These are phyloP conservation scores for Tephrocybe sp. DNA, from an alignment of 768 basidiomycete species.

Conservation along the genomic window DNA sequence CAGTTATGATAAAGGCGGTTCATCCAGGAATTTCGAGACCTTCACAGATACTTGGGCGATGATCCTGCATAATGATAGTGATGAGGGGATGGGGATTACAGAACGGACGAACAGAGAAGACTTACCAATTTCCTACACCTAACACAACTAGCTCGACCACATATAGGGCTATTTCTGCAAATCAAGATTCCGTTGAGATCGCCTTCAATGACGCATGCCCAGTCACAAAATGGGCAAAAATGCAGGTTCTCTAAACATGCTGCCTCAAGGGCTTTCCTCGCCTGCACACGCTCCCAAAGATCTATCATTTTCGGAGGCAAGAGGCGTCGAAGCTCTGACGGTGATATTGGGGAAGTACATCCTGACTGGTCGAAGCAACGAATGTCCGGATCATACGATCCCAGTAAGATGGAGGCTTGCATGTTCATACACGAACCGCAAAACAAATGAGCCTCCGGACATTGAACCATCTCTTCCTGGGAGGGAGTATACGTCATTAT, in stretches of 20 bases:
- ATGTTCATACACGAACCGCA: conserved; percentile 68
- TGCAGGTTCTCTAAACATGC: conserved; percentile 81
- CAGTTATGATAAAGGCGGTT: neutral
- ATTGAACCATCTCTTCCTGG: conserved; percentile 85
- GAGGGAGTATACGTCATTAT: neutral
- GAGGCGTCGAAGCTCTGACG: conserved; percentile 65
- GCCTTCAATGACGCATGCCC: conserved; percentile 69
- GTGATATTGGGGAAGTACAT: conserved; percentile 64
- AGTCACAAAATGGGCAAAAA: conserved; percentile 91
- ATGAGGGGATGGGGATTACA: neutral
- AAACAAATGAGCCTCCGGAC: conserved; percentile 87
- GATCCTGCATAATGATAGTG: conserved; percentile 46
- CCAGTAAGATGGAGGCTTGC: conserved; percentile 67
- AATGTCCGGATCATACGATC: conserved; percentile 57
- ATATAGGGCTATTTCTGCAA: conserved; percentile 60
- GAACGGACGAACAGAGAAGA: neutral
- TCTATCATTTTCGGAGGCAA: conserved; percentile 63
- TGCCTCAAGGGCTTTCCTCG: conserved; percentile 73
- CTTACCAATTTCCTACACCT: conserved; percentile 70
- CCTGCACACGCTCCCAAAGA: conserved; percentile 71
- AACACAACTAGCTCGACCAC: conserved; percentile 75
- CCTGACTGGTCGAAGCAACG: conserved; percentile 80
- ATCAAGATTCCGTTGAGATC: conserved; percentile 60
- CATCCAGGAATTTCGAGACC: conserved; percentile 27
- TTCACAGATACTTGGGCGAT: conserved; percentile 77